Percentiles rank a stretch among this genome's conserved stretches.
Evolutionary conservation across 208 protist genomes (phyloP).

Genomic region (Porcisia deanei): DNA sequence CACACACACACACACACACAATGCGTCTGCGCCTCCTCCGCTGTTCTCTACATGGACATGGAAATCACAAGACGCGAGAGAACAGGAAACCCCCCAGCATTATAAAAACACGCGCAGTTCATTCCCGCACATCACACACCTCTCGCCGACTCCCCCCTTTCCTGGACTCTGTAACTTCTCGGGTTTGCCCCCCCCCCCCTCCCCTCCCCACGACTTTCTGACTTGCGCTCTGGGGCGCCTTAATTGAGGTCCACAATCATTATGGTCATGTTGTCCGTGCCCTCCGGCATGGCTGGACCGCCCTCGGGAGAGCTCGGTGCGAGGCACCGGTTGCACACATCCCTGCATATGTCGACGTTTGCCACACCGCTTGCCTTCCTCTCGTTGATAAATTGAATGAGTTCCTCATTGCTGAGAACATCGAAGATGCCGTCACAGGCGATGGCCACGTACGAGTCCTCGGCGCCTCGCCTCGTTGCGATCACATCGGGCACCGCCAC

Average conservation of each 20-base stretch:
- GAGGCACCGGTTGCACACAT: constrained; percentile 70
- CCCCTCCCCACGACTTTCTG: not conserved
- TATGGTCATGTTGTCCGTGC: constrained; percentile 92
- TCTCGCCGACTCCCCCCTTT: not conserved
- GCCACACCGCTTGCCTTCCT: constrained; percentile 37
- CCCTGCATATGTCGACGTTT: constrained; percentile 70
- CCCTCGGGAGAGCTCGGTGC: constrained; percentile 42
- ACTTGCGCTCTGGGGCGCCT: not conserved
- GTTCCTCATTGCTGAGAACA: constrained; percentile 80
- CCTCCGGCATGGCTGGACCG: constrained; percentile 46
- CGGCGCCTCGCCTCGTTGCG: constrained; percentile 34
- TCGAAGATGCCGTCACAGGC: constrained; percentile 93
- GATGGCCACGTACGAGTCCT: constrained; percentile 72
- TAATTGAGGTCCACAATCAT: constrained; percentile 82
- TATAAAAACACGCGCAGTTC: not conserved
- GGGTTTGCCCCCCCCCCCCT: not conserved
- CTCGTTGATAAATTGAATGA: constrained; percentile 57
- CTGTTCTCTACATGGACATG: no score
- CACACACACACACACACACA: not conserved
- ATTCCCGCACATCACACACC: not conserved
- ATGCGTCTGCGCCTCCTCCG: no score
- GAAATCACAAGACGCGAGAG: not conserved
- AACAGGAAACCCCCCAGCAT: not conserved
- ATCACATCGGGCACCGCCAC: constrained; percentile 75
- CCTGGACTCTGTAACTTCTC: not conserved